Percentiles rank a stretch among this genome's conserved stretches.
These are phyloP conservation scores for Lepidopterella palustris DNA, from an alignment of 495 filamentous ascomycete species.

Conservation along the genomic window DNA sequence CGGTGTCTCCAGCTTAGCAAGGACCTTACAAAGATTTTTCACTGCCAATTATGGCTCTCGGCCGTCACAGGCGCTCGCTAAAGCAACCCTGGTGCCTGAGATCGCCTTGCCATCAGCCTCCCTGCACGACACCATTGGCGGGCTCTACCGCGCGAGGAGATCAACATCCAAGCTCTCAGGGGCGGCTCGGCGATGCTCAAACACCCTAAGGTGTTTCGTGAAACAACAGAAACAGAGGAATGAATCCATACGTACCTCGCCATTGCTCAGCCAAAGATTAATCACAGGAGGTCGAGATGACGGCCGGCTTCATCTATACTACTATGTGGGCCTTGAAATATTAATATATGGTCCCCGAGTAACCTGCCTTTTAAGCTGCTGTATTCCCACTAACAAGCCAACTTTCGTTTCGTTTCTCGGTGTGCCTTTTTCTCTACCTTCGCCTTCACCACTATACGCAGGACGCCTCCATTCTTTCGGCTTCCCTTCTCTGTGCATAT, in stretches of 20 bases:
- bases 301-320: not conserved
- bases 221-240: not conserved
- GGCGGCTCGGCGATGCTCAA: not conserved
- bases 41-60: not conserved
- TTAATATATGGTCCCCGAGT: not conserved
- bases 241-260: not conserved
- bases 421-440: not conserved
- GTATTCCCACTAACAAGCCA: not conserved
- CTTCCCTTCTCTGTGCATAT: not conserved
- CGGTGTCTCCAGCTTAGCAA: no score
- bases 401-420: not conserved
- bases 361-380: not conserved
- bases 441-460: conserved; percentile 1
- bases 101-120: not conserved
- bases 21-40: no score
- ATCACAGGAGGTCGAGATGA: not conserved
- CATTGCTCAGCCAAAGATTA: not conserved
- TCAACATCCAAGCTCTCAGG: not conserved
- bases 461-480: conserved; percentile 1
- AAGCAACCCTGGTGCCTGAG: not conserved
- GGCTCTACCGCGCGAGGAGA: not conserved
- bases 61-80: not conserved
- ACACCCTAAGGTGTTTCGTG: not conserved
- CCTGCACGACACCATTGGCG: not conserved
- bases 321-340: not conserved